phyloP scores from a whole-genome alignment of 1,284 basidiomycete species.

The Ceratobasidium sp. region DNA sequence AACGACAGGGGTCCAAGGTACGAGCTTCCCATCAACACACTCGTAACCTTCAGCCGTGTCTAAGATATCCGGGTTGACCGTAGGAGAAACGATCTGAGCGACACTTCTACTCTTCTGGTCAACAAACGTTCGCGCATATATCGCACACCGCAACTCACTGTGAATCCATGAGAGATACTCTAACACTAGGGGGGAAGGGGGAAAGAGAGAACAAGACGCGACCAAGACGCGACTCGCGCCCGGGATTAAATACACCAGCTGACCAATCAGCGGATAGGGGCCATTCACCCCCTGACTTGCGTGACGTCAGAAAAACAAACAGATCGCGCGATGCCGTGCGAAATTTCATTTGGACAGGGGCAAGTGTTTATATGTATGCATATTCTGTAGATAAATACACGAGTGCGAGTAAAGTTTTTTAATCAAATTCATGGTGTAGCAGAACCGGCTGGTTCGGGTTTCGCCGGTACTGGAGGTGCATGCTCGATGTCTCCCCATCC shows the following conservation, averaged over 20 bases:
- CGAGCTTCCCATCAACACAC: neutral
- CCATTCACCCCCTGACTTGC: neutral
- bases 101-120: neutral
- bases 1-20: conserved; percentile 8
- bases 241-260: conserved; percentile 8
- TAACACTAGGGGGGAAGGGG: neutral
- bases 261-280: neutral
- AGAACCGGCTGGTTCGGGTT: conserved; percentile 8
- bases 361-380: no score
- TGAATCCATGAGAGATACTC: neutral
- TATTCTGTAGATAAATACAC: no score
- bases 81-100: neutral
- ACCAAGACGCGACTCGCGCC: no score
- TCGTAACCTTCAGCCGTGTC: conserved; percentile 15
- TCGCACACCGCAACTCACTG: neutral
- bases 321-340: neutral
- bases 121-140: neutral
- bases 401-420: no score
- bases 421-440: neutral
- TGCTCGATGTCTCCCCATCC: conserved; percentile 42
- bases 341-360: no score
- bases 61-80: neutral
- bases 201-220: neutral
- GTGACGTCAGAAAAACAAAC: conserved; percentile 13
- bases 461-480: neutral